phyloP scores from a whole-genome alignment of 2,329 filamentous ascomycete genomes.

The Laburnicola sp. region DNA sequence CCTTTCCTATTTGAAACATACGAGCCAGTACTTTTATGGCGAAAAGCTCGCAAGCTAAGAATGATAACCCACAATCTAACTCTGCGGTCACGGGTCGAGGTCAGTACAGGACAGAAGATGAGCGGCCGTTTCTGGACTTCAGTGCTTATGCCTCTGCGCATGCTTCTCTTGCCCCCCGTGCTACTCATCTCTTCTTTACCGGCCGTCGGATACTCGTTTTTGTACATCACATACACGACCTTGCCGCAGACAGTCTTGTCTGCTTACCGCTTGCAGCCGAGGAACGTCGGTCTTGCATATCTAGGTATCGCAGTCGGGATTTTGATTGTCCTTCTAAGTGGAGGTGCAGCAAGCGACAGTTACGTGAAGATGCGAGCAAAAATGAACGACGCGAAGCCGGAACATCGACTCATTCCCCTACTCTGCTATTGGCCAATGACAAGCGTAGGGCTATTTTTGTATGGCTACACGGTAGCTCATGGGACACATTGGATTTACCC shows the following conservation, averaged over 20 bases:
- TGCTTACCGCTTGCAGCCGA: slow-evolving; percentile 13
- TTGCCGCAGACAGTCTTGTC: slow-evolving; percentile 18
- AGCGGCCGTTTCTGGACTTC: slow-evolving; percentile 33
- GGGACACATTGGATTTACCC: slow-evolving; percentile 35
- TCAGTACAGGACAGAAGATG: not conserved
- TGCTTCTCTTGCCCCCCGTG: slow-evolving; percentile 58
- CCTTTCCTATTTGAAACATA: slow-evolving; percentile 49
- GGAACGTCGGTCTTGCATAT: slow-evolving; percentile 11
- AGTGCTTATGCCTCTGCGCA: slow-evolving; percentile 55
- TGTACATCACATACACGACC: slow-evolving; percentile 29
- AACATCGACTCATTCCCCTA: slow-evolving; percentile 16
- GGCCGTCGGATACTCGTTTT: slow-evolving; percentile 33
- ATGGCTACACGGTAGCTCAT: slow-evolving; percentile 14
- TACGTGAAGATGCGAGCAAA: slow-evolving; percentile 23
- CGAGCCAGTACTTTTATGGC: slow-evolving; percentile 44
- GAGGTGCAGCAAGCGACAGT: slow-evolving; percentile 30
- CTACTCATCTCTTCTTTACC: slow-evolving; percentile 43
- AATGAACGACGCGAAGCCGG: slow-evolving; percentile 17
- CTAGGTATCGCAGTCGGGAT: slow-evolving; percentile 58
- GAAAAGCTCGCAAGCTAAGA: slow-evolving; percentile 22
- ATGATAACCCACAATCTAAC: slow-evolving; percentile 70
- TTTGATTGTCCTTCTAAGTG: slow-evolving; percentile 18
- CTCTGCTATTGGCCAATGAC: slow-evolving; percentile 30
- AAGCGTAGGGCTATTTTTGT: slow-evolving; percentile 20
- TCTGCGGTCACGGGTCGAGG: slow-evolving; percentile 43